Conservation (phyloP, 1,139 yeast genomes). For the Torulaspora globosa region DNA sequence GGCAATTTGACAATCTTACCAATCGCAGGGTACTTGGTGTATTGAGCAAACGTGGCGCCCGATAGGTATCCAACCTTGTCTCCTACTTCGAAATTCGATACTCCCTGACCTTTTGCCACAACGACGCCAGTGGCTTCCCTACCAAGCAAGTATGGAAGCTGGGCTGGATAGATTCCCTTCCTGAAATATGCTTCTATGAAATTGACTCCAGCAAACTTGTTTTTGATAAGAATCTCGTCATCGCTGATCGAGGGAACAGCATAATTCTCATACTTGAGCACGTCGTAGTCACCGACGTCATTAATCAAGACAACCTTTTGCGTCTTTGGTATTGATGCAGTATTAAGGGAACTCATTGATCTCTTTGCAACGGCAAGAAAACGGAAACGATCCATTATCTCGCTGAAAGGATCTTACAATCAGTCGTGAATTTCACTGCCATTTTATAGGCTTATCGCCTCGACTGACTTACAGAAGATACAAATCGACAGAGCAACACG, state of each 20-base stretch:
- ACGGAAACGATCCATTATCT: background rate
- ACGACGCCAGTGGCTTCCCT: slow-evolving; percentile 79
- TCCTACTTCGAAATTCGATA: slow-evolving; percentile 56
- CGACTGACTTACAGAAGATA: background rate
- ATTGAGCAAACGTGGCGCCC: slow-evolving; percentile 63
- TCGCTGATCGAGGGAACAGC: slow-evolving; percentile 56
- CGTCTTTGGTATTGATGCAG: slow-evolving; percentile 44
- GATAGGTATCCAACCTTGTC: slow-evolving; percentile 64
- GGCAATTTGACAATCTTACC: slow-evolving; percentile 48
- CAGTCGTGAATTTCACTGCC: background rate
- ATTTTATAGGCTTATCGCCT: background rate
- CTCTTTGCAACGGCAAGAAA: background rate
- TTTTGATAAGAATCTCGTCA: slow-evolving; percentile 63
- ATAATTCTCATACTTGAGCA: slow-evolving; percentile 48
- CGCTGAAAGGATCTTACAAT: too few species aligned
- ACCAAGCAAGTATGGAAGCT: slow-evolving; percentile 65
- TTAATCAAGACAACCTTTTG: slow-evolving; percentile 58
- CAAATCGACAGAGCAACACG: background rate
- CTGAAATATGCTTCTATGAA: slow-evolving; percentile 82
- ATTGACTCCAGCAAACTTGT: slow-evolving; percentile 72
- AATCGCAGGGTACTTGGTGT: slow-evolving; percentile 46
- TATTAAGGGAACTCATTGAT: background rate
- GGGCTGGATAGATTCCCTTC: slow-evolving; percentile 62
- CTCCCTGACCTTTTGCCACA: slow-evolving; percentile 62
- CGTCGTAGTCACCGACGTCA: slow-evolving; percentile 53